Evolutionary conservation across 495 filamentous ascomycete species (phyloP).

Genomic region (Hypoxylon fuscum): DNA sequence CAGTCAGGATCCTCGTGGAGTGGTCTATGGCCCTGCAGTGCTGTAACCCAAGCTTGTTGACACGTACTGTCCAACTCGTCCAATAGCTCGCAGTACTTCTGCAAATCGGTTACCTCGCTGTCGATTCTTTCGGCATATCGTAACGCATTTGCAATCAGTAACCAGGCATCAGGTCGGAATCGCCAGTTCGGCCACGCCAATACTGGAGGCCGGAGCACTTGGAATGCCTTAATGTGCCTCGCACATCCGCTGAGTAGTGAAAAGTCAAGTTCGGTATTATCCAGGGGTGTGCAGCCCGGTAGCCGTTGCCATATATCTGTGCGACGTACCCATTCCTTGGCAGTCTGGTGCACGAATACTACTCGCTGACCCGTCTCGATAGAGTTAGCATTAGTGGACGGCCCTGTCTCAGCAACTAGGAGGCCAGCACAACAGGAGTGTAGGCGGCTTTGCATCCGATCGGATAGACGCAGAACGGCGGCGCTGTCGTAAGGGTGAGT

Average conservation of each 20-base stretch:
- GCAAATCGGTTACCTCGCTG: conserved; percentile 22
- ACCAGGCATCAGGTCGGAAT: conserved; percentile 44
- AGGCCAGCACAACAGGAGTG: conserved; percentile 37
- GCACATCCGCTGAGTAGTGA: conserved; percentile 42
- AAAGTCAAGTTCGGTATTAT: conserved; percentile 39
- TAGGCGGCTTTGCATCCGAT: conserved; percentile 40
- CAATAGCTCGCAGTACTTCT: conserved; percentile 36
- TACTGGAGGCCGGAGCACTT: conserved; percentile 31
- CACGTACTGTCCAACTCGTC: conserved; percentile 43
- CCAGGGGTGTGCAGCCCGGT: conserved; percentile 29
- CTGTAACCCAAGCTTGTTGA: conserved; percentile 38
- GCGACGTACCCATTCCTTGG: conserved; percentile 43
- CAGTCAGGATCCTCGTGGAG: conserved; percentile 46
- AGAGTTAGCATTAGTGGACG: conserved; percentile 27
- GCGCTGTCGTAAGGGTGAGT: conserved; percentile 21
- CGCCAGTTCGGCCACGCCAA: conserved; percentile 43
- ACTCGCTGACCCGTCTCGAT: conserved; percentile 42
- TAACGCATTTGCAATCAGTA: conserved; percentile 40
- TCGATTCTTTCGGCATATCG: conserved; percentile 45
- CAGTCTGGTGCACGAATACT: conserved; percentile 45
- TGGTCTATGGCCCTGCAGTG: conserved; percentile 42
- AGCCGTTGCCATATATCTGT: conserved; percentile 43
- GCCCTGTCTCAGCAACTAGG: conserved; percentile 36
- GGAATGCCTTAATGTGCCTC: conserved; percentile 41
- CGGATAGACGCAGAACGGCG: conserved; percentile 32